Evolutionary conservation across 352 stramenopile genomes (phyloP), one percentile per base, ranked within the genome.

Genomic region (Phytophthora sansomeana): DNA sequence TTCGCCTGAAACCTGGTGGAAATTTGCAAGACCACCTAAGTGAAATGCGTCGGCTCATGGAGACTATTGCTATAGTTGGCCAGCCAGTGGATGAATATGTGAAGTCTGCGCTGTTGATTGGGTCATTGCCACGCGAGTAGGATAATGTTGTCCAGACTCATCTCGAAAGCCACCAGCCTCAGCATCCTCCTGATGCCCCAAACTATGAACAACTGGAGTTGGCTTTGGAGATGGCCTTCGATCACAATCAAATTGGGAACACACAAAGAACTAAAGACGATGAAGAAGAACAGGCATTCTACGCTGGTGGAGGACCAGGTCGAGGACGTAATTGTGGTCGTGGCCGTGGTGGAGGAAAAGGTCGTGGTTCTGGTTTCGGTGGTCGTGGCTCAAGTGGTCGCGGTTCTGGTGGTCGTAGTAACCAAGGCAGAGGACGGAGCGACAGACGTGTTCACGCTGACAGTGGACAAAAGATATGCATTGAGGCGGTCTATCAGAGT

Each of bases 21-120:
- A n/a, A n/a, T n/a, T n/a, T n/a, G n/a, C n/a, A n/a, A n/a, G 43
- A 50, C 33, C 43, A 50, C 14, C 5, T 53, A 29, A 53, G 49
- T 33, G 49, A 44, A 33, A 42, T 53, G n/a, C n/a, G n/a, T n/a
- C n/a, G n/a, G n/a, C n/a, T n/a, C n/a, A 63, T 63, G 42, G 43
- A 63, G 5, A 44, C 10, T n/a, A 48, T 63, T 54, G 30, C 38
- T 19, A 5, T 26, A 11, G n/a, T 48, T 16, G 42, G 55, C 9
- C 30, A 52, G n/a, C 55, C 55, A 4, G 8, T 60, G 7, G 55
- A 46, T 26, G 55, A 54, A 7, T 63, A 39, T 16, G 30, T 21
- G 11, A 63, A 63, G 21, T 43, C 24, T 29, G 30, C 55, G 11
- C 16, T 63, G 1, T 10, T 36, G 6, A 5, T 5, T 36, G 32